These are phyloP conservation scores for Teunomyces pallodes DNA, from an alignment of 805 yeast species.

Conservation along the genomic window DNA sequence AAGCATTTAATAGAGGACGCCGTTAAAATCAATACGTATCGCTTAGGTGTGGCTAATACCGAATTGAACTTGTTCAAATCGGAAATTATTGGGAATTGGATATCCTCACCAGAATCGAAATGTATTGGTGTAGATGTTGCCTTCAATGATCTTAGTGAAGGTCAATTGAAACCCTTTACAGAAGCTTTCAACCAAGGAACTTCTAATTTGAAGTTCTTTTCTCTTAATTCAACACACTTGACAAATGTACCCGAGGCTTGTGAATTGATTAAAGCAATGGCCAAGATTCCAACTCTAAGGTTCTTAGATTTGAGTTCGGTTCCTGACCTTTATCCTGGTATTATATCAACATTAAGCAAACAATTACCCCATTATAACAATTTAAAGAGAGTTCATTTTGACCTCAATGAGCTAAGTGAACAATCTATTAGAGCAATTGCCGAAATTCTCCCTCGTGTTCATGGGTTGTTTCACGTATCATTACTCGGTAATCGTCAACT, in stretches of 20 bases:
- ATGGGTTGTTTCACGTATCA: conserved; percentile 52
- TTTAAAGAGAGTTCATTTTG: conserved; percentile 53
- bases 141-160: conserved; percentile 48
- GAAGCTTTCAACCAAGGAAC: conserved; percentile 33
- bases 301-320: conserved; percentile 54
- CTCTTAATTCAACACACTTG: conserved; percentile 51
- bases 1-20: conserved; percentile 41
- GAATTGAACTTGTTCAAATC: conserved; percentile 44
- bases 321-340: conserved; percentile 51
- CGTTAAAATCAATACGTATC: conserved; percentile 40
- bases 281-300: conserved; percentile 39
- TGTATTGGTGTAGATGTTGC: conserved; percentile 58
- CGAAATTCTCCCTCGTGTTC: conserved; percentile 45
- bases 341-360: conserved; percentile 43
- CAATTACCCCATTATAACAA: conserved; percentile 45
- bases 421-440: conserved; percentile 49
- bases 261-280: conserved; percentile 35
- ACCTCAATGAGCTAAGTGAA: conserved; percentile 47
- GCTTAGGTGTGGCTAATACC: conserved; percentile 55
- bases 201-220: conserved; percentile 46
- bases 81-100: conserved; percentile 46
- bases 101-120: conserved; percentile 39
- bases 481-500: conserved; percentile 50
- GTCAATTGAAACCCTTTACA: conserved; percentile 47
- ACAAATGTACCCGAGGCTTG: conserved; percentile 37